phyloP scores from a whole-genome alignment of 129 eudicot genomes.

The Dittrichia graveolens region DNA sequence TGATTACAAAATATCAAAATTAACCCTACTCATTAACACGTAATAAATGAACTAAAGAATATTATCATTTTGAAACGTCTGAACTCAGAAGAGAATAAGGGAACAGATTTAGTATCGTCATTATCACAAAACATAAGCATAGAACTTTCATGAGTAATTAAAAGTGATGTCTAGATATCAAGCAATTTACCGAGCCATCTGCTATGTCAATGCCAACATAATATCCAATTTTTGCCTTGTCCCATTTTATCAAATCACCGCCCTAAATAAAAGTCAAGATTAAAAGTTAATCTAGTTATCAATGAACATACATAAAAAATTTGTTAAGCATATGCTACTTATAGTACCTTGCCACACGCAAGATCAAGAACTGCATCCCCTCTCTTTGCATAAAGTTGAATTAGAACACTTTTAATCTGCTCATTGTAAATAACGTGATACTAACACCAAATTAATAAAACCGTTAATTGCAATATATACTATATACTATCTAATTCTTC shows the following conservation, averaged over 20 bases:
- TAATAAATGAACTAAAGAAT: not conserved
- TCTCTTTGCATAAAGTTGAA: conserved; percentile 81
- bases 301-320: conserved; percentile 12
- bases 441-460: not conserved
- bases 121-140: not conserved
- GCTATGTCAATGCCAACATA: conserved; percentile 98
- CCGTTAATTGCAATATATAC: not conserved
- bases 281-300: conserved; percentile 18
- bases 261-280: conserved; percentile 49
- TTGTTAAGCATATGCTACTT: conserved; percentile 19
- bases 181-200: conserved; percentile 79
- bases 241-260: conserved; percentile 99
- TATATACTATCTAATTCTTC: not conserved
- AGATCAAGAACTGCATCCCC: conserved; percentile 98
- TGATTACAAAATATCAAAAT: conserved; percentile 6
- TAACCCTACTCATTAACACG: not conserved
- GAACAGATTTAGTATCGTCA: not conserved
- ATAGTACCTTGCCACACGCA: conserved; percentile 94
- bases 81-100: not conserved
- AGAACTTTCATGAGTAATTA: not conserved
- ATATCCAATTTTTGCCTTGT: conserved; percentile 91
- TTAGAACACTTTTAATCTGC: conserved; percentile 93
- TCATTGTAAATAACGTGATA: conserved; percentile 11
- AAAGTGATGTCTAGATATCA: conserved; percentile 4
- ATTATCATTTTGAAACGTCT: not conserved